Conservation (phyloP, 805 yeast species). For the Candida germanica region DNA sequence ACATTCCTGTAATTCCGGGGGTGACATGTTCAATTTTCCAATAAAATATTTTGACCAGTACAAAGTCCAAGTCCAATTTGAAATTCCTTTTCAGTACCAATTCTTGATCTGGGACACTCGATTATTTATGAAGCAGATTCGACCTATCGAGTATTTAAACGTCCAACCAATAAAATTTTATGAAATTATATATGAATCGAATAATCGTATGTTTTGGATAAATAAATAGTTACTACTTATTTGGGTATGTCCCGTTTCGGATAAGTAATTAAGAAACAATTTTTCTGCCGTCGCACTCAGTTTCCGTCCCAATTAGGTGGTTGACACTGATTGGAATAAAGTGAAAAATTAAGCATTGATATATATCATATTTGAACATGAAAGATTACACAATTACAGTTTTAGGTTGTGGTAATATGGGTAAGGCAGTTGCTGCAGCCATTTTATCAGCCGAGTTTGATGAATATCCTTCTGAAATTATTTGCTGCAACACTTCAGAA, state of each 20-base stretch:
- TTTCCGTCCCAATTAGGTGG: not conserved
- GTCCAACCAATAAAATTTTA: no score
- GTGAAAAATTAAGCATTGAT: no score
- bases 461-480: constrained; percentile 66
- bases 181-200: no score
- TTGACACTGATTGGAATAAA: no score
- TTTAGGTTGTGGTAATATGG: constrained; percentile 94
- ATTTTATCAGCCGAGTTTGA: constrained; percentile 48
- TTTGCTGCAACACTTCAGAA: constrained; percentile 66
- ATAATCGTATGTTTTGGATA: no score
- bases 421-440: constrained; percentile 86
- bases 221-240: no score
- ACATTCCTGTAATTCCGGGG: constrained; percentile 27
- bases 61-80: no score
- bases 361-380: not conserved
- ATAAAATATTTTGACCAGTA: no score
- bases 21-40: no score
- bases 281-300: not conserved
- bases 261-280: constrained; percentile 3
- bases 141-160: no score
- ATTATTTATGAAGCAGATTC: no score
- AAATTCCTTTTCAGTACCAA: no score
- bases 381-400: constrained; percentile 60
- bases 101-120: not conserved
- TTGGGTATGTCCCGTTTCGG: constrained; percentile 9